Conservation (phyloP, 345 rosid species). For the Ceriops tagal region DNA sequence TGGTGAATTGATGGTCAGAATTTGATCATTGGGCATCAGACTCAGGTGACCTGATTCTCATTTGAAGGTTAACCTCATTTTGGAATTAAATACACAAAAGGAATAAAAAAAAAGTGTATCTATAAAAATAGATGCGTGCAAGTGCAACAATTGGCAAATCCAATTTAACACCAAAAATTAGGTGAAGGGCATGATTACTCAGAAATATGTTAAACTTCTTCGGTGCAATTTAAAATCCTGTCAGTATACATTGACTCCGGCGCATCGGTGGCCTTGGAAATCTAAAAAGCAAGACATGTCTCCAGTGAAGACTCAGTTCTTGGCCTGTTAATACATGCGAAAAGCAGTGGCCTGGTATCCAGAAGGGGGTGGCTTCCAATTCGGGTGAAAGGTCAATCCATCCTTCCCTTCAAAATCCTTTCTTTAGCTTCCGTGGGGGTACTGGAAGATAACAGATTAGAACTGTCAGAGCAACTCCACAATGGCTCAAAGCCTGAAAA, state of each 20-base stretch:
- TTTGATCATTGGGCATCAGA: too few relatives aligned
- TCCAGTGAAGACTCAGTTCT: not conserved
- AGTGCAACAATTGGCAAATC: not conserved
- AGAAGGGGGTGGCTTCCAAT: not conserved
- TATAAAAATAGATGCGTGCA: too few relatives aligned
- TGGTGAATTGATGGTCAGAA: too few relatives aligned
- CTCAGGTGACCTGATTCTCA: too few relatives aligned
- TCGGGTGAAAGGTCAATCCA: slow-evolving; percentile 52
- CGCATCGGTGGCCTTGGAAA: too few relatives aligned
- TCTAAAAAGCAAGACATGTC: not conserved
- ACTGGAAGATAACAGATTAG: slow-evolving; percentile 35
- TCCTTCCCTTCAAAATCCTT: slow-evolving; percentile 91
- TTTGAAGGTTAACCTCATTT: too few relatives aligned
- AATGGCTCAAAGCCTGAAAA: not conserved
- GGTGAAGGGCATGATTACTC: slow-evolving; percentile 2
- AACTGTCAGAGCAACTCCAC: not conserved
- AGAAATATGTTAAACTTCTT: not conserved
- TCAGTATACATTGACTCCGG: not conserved
- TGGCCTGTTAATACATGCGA: not conserved
- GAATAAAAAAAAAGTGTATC: too few relatives aligned
- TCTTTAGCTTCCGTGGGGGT: slow-evolving; percentile 83
- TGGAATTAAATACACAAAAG: too few relatives aligned
- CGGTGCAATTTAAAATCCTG: not conserved
- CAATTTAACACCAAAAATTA: not conserved
- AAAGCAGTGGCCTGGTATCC: not conserved